phyloP scores from a whole-genome alignment of 805 yeast genomes.

The Candida montana region DNA sequence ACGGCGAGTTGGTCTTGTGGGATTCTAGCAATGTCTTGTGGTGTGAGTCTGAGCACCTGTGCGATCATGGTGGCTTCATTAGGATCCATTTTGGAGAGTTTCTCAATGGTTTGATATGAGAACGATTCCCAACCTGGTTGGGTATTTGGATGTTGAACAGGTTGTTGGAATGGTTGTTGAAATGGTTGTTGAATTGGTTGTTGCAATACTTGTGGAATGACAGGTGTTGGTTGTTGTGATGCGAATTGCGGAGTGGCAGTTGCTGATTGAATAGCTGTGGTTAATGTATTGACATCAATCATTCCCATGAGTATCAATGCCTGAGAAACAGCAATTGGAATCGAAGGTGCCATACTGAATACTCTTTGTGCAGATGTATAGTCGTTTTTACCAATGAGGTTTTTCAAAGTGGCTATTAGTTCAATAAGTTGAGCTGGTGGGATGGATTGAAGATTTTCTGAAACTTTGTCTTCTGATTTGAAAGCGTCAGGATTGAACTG shows the following conservation, averaged over 20 bases:
- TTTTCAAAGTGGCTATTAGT: conserved; percentile 60
- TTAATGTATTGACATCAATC: conserved; percentile 63
- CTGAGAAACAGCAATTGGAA: conserved; percentile 67
- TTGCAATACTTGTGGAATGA: too few relatives aligned
- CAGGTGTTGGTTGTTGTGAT: neutral
- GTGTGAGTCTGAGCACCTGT: conserved; percentile 8
- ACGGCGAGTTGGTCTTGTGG: conserved; percentile 7
- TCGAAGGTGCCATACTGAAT: conserved; percentile 45
- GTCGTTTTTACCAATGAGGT: conserved; percentile 26
- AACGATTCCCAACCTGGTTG: conserved; percentile 10
- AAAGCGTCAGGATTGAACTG: conserved; percentile 40
- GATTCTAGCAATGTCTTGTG: conserved; percentile 2
- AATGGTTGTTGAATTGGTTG: neutral
- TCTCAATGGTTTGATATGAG: conserved; percentile 7
- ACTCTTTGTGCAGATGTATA: conserved; percentile 46
- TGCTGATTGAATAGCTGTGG: conserved; percentile 35
- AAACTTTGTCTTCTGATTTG: conserved; percentile 50
- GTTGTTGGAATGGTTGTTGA: neutral
- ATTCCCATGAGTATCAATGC: conserved; percentile 74
- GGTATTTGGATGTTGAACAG: neutral
- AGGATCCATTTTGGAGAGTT: conserved; percentile 1
- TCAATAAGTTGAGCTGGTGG: conserved; percentile 72
- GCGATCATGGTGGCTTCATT: conserved; percentile 9
- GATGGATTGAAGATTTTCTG: conserved; percentile 53
- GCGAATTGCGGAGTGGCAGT: neutral